Conservation (phyloP, 768 basidiomycete genomes). For the Naganishia vaughanmartiniae region DNA sequence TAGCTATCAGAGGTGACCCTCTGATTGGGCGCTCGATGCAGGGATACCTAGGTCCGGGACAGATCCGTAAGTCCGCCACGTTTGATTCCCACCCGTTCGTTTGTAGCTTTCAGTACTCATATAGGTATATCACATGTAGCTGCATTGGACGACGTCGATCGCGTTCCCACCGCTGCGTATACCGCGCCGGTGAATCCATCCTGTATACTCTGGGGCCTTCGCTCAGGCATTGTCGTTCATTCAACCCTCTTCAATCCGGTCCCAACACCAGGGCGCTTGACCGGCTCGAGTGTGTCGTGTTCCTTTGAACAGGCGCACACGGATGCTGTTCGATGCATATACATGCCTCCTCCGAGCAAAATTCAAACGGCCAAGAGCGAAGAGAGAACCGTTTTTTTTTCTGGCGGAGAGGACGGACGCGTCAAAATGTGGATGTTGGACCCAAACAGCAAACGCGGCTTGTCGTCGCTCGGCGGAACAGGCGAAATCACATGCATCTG, state of each 20-base stretch:
- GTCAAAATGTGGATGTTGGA: slow-evolving; percentile 44
- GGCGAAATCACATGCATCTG: slow-evolving; percentile 21
- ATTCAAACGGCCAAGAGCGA: background rate
- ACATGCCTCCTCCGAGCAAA: slow-evolving; percentile 29
- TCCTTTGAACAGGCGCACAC: slow-evolving; percentile 35
- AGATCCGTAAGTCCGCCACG: slow-evolving; percentile 34
- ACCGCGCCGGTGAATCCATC: slow-evolving; percentile 35
- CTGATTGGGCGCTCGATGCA: slow-evolving; percentile 45
- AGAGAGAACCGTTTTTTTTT: slow-evolving; percentile 32
- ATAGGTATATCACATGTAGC: background rate
- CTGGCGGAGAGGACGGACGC: slow-evolving; percentile 43
- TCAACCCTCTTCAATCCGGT: slow-evolving; percentile 38
- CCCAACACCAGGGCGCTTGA: slow-evolving; percentile 38
- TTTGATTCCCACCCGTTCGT: background rate
- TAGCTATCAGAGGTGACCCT: slow-evolving; percentile 43
- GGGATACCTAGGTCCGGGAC: slow-evolving; percentile 45
- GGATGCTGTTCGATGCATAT: slow-evolving; percentile 38
- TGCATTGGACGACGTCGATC: slow-evolving; percentile 23
- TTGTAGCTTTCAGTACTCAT: background rate
- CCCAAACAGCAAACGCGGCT: slow-evolving; percentile 15
- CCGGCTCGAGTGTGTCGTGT: slow-evolving; percentile 36
- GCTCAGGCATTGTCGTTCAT: slow-evolving; percentile 39
- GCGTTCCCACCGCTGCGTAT: slow-evolving; percentile 34
- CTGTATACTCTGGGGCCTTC: slow-evolving; percentile 42
- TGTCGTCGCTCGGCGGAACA: slow-evolving; percentile 2